phyloP scores from a whole-genome alignment of 1,139 yeast species.

The Yamadazyma friedrichii region DNA sequence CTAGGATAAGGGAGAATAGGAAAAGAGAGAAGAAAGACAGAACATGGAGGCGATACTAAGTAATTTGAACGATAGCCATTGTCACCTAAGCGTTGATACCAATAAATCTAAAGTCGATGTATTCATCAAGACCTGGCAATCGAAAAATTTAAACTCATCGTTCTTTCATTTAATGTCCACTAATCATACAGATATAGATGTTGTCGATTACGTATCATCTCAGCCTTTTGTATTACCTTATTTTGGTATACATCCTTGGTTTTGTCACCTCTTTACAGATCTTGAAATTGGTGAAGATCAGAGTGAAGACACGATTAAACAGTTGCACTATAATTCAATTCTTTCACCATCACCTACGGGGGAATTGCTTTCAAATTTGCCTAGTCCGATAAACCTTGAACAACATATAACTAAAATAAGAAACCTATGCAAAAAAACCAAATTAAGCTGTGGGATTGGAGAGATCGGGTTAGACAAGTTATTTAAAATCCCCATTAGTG shows the following conservation, averaged over 20 bases:
- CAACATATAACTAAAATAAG: slow-evolving; percentile 33
- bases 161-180: slow-evolving; percentile 55
- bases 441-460: slow-evolving; percentile 52
- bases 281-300: not conserved
- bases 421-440: slow-evolving; percentile 13
- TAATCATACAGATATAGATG: slow-evolving; percentile 47
- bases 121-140: slow-evolving; percentile 1
- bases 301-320: slow-evolving; percentile 13
- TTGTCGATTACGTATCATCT: slow-evolving; percentile 24
- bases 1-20: too few relatives aligned
- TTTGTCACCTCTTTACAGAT: slow-evolving; percentile 56
- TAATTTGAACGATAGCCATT: slow-evolving; percentile 14
- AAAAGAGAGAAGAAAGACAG: too few relatives aligned
- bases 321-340: slow-evolving; percentile 55
- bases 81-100: slow-evolving; percentile 14
- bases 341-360: slow-evolving; percentile 41
- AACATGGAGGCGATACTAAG: too few relatives aligned
- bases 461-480: slow-evolving; percentile 86
- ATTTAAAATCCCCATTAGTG: slow-evolving; percentile 64
- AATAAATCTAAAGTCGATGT: not conserved
- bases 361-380: slow-evolving; percentile 50
- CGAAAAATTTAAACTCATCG: not conserved
- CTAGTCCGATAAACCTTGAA: slow-evolving; percentile 55
- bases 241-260: slow-evolving; percentile 94
- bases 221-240: slow-evolving; percentile 47